These are phyloP conservation scores for Ustilago vetiveriae DNA, from an alignment of 1,284 basidiomycete species.

Conservation along the genomic window DNA sequence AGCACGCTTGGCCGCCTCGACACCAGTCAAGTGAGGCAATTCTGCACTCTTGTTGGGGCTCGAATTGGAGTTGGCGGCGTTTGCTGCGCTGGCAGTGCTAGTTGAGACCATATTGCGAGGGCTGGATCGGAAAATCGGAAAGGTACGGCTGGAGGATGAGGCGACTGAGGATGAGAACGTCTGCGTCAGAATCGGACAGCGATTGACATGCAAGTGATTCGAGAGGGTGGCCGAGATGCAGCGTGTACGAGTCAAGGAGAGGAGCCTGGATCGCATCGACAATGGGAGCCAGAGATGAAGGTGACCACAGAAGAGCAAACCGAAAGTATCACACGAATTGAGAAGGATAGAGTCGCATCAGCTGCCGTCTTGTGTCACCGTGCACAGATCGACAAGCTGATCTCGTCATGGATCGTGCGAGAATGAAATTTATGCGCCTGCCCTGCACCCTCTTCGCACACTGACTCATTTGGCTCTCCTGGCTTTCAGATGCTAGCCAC, in stretches of 20 bases:
- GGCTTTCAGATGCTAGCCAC: no score
- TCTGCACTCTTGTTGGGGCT: slow-evolving; percentile 33
- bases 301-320: not conserved
- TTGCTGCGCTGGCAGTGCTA: slow-evolving; percentile 13
- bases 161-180: no score
- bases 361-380: no score
- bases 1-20: slow-evolving; percentile 78
- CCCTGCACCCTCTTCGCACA: no score
- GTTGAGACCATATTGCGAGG: slow-evolving; percentile 26
- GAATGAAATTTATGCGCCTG: no score
- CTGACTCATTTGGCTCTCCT: no score
- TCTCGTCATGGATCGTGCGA: no score
- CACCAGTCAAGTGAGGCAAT: slow-evolving; percentile 21
- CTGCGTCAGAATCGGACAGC: not conserved
- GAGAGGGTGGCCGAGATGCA: no score
- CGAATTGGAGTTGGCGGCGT: slow-evolving; percentile 34
- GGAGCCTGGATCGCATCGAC: slow-evolving; percentile 16
- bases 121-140: slow-evolving; percentile 2
- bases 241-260: slow-evolving; percentile 5
- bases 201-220: not conserved
- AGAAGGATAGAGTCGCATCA: no score
- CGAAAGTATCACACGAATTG: no score
- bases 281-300: not conserved
- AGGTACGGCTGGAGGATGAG: not conserved
- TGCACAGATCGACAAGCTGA: no score